Base-by-base conservation (phyloP, 2,329 filamentous ascomycete genomes). In the Nigrospora sphaerica region DNA sequence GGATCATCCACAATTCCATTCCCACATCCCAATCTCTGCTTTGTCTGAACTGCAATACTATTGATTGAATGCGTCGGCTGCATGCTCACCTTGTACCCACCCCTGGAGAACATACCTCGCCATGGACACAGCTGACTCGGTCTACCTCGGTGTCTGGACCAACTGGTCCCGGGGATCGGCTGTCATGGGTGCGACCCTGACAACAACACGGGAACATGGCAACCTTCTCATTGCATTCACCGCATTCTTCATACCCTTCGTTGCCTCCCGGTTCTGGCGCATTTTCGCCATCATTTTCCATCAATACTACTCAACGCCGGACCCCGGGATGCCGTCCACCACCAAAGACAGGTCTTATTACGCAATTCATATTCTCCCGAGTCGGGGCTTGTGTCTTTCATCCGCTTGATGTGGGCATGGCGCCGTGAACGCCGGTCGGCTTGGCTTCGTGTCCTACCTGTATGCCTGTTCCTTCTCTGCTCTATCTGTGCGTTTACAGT, bases 271-370 rank as follows among this genome's bases (percentile, higher is more conserved):
- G 0, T 47, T 49, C 12, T 56, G 54, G 54, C 46, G 44, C 9
- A 50, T 54, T 37, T 39, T 55, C 12, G 31, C 39, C 4, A 35
- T 44, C 9, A 12, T 44, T 1, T 44, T 47, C 4, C 52, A 54
- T 32, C 45, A 41, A 10, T 28, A 7, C 11, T 48, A 35, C 17
- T 54, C 52, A 3, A 46, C 42, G 11, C 7, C 43, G 0, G 18
- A 35, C 1, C 35, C 6, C 47, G 18, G 16, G 45, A 48, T 32
- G 16, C 48, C 3, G 34, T 54, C 3, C 33, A 54, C 18, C 48
- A 54, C 13, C 52, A 56, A 35, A 48, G 48, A 1, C 54, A 56
- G 28, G 39, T 50, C 1, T 38, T 51, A 14, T 35, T 54, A n/a
- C 50, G 53, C 11, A 56, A 56, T 32, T 52, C 53, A 3, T 35